Evolutionary conservation across 768 basidiomycete species (phyloP).

Genomic region (Termitomyces sp.): DNA sequence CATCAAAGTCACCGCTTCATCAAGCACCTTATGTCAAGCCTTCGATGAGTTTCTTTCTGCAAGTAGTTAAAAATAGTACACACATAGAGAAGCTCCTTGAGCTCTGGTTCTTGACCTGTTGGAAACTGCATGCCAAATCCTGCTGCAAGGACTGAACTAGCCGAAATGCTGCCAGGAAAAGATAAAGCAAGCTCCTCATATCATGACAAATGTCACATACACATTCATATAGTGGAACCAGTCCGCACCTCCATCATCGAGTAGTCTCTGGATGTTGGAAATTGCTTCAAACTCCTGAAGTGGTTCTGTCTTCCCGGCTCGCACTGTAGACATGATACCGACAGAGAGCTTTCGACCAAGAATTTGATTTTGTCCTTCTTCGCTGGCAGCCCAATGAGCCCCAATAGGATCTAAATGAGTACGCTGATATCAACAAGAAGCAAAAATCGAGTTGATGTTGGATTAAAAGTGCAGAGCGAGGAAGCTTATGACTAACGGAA

Average conservation of each 20-base stretch:
- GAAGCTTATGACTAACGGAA: background rate
- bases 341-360: background rate
- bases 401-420: background rate
- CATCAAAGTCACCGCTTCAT: background rate
- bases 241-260: background rate
- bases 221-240: background rate
- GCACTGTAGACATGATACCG: background rate
- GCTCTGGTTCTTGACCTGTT: conserved; percentile 3
- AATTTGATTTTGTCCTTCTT: background rate
- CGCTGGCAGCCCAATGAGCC: background rate
- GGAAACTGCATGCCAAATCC: background rate
- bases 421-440: background rate
- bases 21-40: background rate
- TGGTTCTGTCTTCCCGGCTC: background rate
- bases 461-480: background rate
- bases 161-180: background rate
- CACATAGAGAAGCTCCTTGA: background rate
- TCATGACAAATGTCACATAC: background rate
- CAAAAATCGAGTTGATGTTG: too few species aligned
- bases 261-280: background rate
- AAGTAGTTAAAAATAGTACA: background rate
- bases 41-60: background rate
- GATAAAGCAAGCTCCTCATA: background rate
- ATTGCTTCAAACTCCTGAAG: background rate
- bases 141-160: background rate